Evolutionary conservation across 768 basidiomycete genomes (phyloP), one percentile per base, ranked within the genome.

Genomic region (Psilocybe sp.): DNA sequence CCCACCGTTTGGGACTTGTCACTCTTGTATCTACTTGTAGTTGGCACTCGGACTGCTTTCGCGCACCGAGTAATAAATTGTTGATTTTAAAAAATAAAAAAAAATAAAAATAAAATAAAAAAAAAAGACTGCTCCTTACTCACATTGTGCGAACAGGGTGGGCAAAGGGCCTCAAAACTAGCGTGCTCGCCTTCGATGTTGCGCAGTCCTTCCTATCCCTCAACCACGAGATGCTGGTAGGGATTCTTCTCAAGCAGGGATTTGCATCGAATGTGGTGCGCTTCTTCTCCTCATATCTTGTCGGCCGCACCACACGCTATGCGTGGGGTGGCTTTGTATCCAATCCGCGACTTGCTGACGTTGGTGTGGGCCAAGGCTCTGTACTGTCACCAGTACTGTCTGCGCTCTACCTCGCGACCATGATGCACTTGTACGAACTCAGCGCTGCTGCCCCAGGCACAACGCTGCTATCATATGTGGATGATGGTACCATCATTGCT

Each of bases 141-240:
- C 59, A 63, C 46, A 28, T 57, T 1, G 51, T 60, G 10, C 46
- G 48, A 10, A 34, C 52, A 1, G 56, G 55, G n/a, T 62, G 59
- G 61, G 52, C 53, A 9, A 51, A 48, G n/a, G 47, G 47, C 1
- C 47, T 54, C 13, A 53, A 57, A 34, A 57, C 50, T 2, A 55
- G 53, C 33, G 49, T 37, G 15, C 15, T 46, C 1, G 44, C 44
- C 1, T 45, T 45, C 23, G 28, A 45, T 11, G 35, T 45, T 7
- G 31, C 44, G 31, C 44, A 42, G 16, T 42, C 18, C 40, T 42
- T 42, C 4, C 40, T 16, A 5, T 42, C 40, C 7, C 23, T 6
- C 40, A 42, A 42, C 40, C 40, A 42, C 16, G 7, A 15, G 40
- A 19, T 42, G 18, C 40, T 42, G 3, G 18, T 15, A 5, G 40